phyloP scores from a whole-genome alignment of 129 eudicot genomes.

The Artemisia argyi region DNA sequence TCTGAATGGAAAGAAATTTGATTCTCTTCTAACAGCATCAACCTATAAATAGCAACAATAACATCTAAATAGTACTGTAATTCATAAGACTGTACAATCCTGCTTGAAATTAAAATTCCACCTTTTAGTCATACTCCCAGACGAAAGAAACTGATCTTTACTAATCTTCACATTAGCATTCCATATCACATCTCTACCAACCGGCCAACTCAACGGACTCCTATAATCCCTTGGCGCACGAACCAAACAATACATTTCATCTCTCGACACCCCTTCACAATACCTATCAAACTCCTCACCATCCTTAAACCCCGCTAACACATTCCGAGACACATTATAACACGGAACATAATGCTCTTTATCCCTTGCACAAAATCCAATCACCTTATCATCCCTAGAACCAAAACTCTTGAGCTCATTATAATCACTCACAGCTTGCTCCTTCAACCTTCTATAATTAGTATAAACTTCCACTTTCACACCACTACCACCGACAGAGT shows the following conservation, averaged over 20 bases:
- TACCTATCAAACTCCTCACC: slow-evolving; percentile 94
- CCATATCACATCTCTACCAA: slow-evolving; percentile 94
- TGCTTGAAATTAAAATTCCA: slow-evolving; percentile 2
- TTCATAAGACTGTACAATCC: not conserved
- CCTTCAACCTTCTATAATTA: slow-evolving; percentile 77
- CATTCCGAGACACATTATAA: slow-evolving; percentile 73
- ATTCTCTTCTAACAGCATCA: slow-evolving; percentile 93
- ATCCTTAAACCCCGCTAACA: slow-evolving; percentile 61
- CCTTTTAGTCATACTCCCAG: slow-evolving; percentile 99
- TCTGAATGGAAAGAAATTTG: slow-evolving; percentile 94
- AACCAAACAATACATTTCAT: slow-evolving; percentile 57
- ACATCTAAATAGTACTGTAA: slow-evolving; percentile 1
- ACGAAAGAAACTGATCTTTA: slow-evolving; percentile 87
- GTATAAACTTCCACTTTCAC: slow-evolving; percentile 50
- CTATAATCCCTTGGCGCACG: slow-evolving; percentile 92
- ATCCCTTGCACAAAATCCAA: slow-evolving; percentile 31
- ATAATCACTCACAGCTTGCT: slow-evolving; percentile 65
- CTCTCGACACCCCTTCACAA: slow-evolving; percentile 58
- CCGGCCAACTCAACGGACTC: slow-evolving; percentile 86
- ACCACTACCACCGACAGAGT: slow-evolving; percentile 34
- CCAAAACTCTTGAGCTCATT: slow-evolving; percentile 45
- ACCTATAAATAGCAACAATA: slow-evolving; percentile 38
- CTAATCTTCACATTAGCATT: slow-evolving; percentile 87
- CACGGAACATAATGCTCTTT: slow-evolving; percentile 88
- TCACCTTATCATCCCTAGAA: not conserved